A percentile compares a stretch with the other conserved stretches of the same genome.
phyloP scores from a whole-genome alignment of 1,284 basidiomycete genomes.

The Golubevia pallescens region DNA sequence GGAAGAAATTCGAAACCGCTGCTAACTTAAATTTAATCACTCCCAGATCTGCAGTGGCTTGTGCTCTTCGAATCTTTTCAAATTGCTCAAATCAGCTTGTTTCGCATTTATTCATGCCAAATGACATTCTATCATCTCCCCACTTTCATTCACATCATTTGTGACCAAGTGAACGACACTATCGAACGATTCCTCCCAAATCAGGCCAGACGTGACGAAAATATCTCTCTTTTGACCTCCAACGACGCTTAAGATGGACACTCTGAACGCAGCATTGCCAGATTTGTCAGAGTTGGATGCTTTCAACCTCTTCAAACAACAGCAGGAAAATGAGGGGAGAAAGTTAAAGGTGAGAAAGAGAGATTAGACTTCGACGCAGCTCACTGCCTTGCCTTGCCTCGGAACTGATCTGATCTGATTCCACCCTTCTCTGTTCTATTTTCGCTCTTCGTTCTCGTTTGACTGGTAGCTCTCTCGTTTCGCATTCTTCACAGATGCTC shows the following conservation, averaged over 20 bases:
- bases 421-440: constrained; percentile 3
- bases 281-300: constrained; percentile 4
- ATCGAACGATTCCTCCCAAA: too few relatives aligned
- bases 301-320: constrained; percentile 16
- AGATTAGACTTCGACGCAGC: background rate
- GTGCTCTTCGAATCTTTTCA: too few relatives aligned
- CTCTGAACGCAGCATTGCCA: background rate
- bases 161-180: too few relatives aligned
- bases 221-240: too few relatives aligned
- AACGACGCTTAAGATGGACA: background rate
- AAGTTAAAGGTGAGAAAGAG: constrained; percentile 7
- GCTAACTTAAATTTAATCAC: too few relatives aligned
- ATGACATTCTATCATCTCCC: too few relatives aligned
- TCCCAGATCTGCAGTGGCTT: too few relatives aligned
- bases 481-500: constrained; percentile 24
- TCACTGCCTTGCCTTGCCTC: background rate
- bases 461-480: constrained; percentile 5
- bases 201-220: too few relatives aligned
- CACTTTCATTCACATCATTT: too few relatives aligned
- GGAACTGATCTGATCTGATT: constrained; percentile 6
- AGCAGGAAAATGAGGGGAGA: constrained; percentile 20
- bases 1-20: too few relatives aligned
- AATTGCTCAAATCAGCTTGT: too few relatives aligned
- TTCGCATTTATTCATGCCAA: too few relatives aligned
- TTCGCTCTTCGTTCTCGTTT: background rate